Evolutionary conservation across 192 early-diverging fungal genomes (phyloP).

Genomic region (Coemansia reversa): DNA sequence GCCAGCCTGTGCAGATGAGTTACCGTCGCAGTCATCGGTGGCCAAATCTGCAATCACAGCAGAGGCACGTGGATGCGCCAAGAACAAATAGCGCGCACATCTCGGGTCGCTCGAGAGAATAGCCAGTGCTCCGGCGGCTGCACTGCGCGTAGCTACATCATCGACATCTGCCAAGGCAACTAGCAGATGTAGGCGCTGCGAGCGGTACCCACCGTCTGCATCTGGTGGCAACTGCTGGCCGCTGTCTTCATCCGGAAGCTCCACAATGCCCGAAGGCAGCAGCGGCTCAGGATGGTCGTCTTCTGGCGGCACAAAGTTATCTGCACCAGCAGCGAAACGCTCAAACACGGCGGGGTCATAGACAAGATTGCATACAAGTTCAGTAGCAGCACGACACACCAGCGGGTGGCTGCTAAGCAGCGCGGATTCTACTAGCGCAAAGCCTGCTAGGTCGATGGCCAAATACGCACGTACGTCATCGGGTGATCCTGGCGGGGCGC

Average conservation of each 20-base stretch:
- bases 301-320: slow-evolving; percentile 13
- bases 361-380: slow-evolving; percentile 92
- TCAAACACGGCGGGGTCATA: slow-evolving; percentile 79
- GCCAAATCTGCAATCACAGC: slow-evolving; percentile 22
- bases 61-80: slow-evolving; percentile 35
- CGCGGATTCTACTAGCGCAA: slow-evolving; percentile 71
- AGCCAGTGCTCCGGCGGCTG: slow-evolving; percentile 83
- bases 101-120: slow-evolving; percentile 62
- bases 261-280: slow-evolving; percentile 25
- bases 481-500: slow-evolving; percentile 53
- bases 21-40: slow-evolving; percentile 1
- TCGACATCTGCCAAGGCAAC: slow-evolving; percentile 86
- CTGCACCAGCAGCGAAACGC: slow-evolving; percentile 57
- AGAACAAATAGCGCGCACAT: slow-evolving; percentile 39
- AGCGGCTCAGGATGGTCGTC: slow-evolving; percentile 5
- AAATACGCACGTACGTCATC: slow-evolving; percentile 66
- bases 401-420: slow-evolving; percentile 79
- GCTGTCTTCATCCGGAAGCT: slow-evolving; percentile 30
- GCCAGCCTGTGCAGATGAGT: background rate
- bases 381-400: slow-evolving; percentile 85
- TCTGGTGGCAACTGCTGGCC: slow-evolving; percentile 3
- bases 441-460: slow-evolving; percentile 58
- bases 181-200: slow-evolving; percentile 70
- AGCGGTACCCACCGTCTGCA: slow-evolving; percentile 29
- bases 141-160: slow-evolving; percentile 77